phyloP scores from a whole-genome alignment of 2,329 filamentous ascomycete genomes.

The Scopulariopsis brevicaulis region DNA sequence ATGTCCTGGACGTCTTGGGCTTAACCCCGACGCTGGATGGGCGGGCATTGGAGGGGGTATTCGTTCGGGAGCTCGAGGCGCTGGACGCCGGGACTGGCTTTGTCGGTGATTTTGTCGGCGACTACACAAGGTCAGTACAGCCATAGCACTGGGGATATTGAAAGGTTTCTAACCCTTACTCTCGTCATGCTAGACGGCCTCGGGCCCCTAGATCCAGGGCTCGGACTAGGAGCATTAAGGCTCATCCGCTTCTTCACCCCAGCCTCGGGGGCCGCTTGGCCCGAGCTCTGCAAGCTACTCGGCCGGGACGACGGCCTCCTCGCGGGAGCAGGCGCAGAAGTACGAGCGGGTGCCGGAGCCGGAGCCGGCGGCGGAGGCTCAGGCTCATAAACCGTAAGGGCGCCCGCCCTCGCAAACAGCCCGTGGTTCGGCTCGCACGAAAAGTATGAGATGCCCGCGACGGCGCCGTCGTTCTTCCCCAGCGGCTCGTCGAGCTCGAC shows the following conservation, averaged over 20 bases:
- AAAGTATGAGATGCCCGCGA: constrained; percentile 82
- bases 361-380: constrained; percentile 19
- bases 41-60: constrained; percentile 48
- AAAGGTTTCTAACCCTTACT: constrained; percentile 23
- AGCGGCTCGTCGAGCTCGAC: constrained; percentile 72
- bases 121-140: constrained; percentile 29
- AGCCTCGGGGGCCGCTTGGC: constrained; percentile 30
- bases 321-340: constrained; percentile 15
- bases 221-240: constrained; percentile 61
- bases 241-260: constrained; percentile 52
- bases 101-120: constrained; percentile 68
- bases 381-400: constrained; percentile 46
- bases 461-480: constrained; percentile 90
- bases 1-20: constrained; percentile 45
- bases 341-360: constrained; percentile 14
- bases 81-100: constrained; percentile 58
- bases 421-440: constrained; percentile 64
- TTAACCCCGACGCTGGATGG: constrained; percentile 32
- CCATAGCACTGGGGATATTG: background rate
- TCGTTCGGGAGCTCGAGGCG: constrained; percentile 48
- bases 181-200: constrained; percentile 45
- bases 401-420: constrained; percentile 76
- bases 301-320: constrained; percentile 31
- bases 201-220: constrained; percentile 47
- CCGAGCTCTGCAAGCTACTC: constrained; percentile 31